These are phyloP conservation scores for Basidiobolus meristosporus DNA, from an alignment of 371 early-diverging fungal genomes.

Conservation along the genomic window DNA sequence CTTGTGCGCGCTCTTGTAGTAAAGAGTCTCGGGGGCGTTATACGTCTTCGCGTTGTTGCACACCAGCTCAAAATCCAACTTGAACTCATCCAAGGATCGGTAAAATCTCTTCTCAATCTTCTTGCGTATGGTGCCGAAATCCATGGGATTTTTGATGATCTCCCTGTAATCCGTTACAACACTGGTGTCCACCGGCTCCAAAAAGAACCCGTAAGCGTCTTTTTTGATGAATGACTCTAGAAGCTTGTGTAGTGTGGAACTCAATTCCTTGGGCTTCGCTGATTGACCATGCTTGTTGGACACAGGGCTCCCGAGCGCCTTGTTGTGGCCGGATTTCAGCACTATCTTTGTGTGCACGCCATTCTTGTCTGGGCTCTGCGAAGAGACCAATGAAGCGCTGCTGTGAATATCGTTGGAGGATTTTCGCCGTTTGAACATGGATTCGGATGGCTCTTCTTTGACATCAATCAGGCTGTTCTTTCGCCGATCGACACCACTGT, in stretches of 20 bases:
- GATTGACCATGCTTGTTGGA: too few species aligned
- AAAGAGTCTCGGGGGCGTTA: conserved; percentile 49
- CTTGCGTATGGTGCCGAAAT: conserved; percentile 38
- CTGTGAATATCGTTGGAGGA: too few species aligned
- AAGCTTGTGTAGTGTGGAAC: background rate
- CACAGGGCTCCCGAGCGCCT: too few species aligned
- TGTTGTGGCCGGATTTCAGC: too few species aligned
- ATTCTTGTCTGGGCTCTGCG: too few species aligned
- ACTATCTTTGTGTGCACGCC: too few species aligned
- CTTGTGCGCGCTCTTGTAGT: conserved; percentile 11
- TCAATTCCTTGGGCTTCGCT: too few species aligned
- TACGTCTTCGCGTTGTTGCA: conserved; percentile 48
- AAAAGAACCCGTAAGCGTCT: conserved; percentile 55
- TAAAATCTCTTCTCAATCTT: conserved; percentile 28
- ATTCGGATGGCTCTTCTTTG: too few species aligned
- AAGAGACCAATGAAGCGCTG: too few species aligned
- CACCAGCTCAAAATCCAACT: conserved; percentile 40
- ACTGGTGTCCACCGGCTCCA: conserved; percentile 59
- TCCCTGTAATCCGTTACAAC: conserved; percentile 56
- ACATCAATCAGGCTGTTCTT: too few species aligned
- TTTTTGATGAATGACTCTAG: background rate
- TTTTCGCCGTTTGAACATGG: too few species aligned
- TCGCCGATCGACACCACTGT: too few species aligned
- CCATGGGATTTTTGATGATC: conserved; percentile 53
- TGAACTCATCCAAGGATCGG: conserved; percentile 22